Evolutionary conservation across 2,329 filamentous ascomycete genomes (phyloP).

Genomic region (Botrytis porri): DNA sequence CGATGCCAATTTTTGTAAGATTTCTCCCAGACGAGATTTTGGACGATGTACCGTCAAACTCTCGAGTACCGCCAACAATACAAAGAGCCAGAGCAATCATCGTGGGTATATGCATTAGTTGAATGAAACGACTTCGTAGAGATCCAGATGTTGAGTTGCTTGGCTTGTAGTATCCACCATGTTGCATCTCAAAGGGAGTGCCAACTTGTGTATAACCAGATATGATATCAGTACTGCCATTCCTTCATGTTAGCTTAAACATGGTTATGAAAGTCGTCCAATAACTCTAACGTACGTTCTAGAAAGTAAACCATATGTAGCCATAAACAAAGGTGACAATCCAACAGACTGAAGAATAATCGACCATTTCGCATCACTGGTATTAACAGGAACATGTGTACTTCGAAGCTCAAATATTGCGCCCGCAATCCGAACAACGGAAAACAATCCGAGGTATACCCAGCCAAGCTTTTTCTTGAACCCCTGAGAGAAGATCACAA

Average conservation of each 20-base stretch:
- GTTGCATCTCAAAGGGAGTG: background rate
- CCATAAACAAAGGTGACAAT: conserved; percentile 33
- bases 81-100: conserved; percentile 35
- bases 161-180: conserved; percentile 21
- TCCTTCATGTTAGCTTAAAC: background rate
- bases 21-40: conserved; percentile 27
- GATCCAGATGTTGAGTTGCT: conserved; percentile 26
- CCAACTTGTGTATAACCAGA: background rate
- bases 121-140: conserved; percentile 32
- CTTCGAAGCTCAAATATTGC: conserved; percentile 36
- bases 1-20: conserved; percentile 31
- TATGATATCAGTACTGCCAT: background rate
- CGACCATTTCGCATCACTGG: conserved; percentile 36
- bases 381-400: conserved; percentile 28
- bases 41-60: conserved; percentile 23
- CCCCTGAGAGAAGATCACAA: conserved; percentile 30
- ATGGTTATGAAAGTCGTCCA: background rate
- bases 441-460: conserved; percentile 40
- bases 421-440: conserved; percentile 35
- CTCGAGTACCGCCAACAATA: conserved; percentile 34
- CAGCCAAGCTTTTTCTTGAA: conserved; percentile 38
- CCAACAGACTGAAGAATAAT: conserved; percentile 35
- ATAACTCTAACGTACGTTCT: conserved; percentile 28
- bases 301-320: conserved; percentile 32
- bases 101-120: conserved; percentile 33